These are phyloP conservation scores for Aspergillus indologenus DNA, from an alignment of 495 filamentous ascomycete species.

Conservation along the genomic window DNA sequence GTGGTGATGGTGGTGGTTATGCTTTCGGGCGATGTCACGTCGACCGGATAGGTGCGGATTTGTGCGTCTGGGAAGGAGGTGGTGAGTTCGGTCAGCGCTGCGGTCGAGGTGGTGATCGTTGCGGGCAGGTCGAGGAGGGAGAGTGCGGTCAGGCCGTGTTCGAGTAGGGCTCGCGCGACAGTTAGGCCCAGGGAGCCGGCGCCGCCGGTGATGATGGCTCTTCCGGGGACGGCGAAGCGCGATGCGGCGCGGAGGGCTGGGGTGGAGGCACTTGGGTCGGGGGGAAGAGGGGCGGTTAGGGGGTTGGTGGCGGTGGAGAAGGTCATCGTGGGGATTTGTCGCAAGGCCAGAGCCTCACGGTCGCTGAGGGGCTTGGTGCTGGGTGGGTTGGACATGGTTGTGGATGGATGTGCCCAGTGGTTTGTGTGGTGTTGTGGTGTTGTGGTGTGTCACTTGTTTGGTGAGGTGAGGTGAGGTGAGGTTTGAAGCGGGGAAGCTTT, in stretches of 20 bases:
- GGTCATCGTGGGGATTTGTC: slow-evolving; percentile 58
- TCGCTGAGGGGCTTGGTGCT: slow-evolving; percentile 21
- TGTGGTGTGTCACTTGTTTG: background rate
- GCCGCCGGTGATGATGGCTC: slow-evolving; percentile 67
- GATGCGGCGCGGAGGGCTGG: slow-evolving; percentile 49
- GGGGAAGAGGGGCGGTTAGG: slow-evolving; percentile 49
- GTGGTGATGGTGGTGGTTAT: slow-evolving; percentile 44
- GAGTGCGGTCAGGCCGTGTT: slow-evolving; percentile 61
- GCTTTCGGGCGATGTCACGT: slow-evolving; percentile 56
- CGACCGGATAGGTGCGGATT: slow-evolving; percentile 47
- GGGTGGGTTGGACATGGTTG: background rate
- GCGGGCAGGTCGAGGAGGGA: slow-evolving; percentile 56
- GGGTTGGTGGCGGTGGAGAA: slow-evolving; percentile 47
- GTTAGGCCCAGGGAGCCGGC: slow-evolving; percentile 63
- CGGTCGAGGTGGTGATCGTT: slow-evolving; percentile 40
- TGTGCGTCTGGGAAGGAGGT: slow-evolving; percentile 51
- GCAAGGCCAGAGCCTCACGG: slow-evolving; percentile 52
- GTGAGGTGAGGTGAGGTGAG: no score
- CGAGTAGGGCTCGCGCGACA: slow-evolving; percentile 61
- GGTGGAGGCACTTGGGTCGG: slow-evolving; percentile 34
- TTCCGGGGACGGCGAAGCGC: slow-evolving; percentile 61
- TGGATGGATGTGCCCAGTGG: background rate
- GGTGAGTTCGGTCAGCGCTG: slow-evolving; percentile 40
- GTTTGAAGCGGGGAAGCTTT: background rate
- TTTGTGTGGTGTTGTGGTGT: background rate